phyloP scores from a whole-genome alignment of 306 rosid species.

The Prunus dulcis region DNA sequence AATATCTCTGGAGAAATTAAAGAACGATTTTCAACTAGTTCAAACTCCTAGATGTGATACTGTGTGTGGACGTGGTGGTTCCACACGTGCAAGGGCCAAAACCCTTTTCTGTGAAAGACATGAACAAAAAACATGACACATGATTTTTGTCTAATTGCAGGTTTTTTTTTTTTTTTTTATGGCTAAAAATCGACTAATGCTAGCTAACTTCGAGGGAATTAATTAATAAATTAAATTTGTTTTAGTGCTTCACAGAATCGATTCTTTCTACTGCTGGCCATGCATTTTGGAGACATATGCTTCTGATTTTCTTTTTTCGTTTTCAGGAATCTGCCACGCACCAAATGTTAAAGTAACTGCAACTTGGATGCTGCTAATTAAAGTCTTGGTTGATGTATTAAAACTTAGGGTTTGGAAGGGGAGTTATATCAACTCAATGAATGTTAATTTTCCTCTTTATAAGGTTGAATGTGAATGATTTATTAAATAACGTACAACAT shows the following conservation, averaged over 20 bases:
- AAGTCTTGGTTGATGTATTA: too few species aligned
- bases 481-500: too few species aligned
- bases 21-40: background rate
- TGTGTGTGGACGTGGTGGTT: background rate
- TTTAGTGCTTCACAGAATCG: background rate
- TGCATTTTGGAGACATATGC: conserved; percentile 8
- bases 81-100: conserved; percentile 21
- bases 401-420: too few species aligned
- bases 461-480: too few species aligned
- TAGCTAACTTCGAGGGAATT: background rate
- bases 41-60: background rate
- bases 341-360: background rate
- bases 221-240: background rate
- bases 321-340: conserved; percentile 1
- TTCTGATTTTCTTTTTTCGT: background rate
- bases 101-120: background rate
- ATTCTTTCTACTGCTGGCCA: background rate
- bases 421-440: too few species aligned
- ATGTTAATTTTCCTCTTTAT: too few species aligned
- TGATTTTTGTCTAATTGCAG: conserved; percentile 11
- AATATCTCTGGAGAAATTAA: background rate
- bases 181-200: background rate
- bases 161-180: background rate
- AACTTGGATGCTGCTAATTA: background rate
- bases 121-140: background rate